Conservation (phyloP, 305 asterid species). For the Plantago coronopus region DNA sequence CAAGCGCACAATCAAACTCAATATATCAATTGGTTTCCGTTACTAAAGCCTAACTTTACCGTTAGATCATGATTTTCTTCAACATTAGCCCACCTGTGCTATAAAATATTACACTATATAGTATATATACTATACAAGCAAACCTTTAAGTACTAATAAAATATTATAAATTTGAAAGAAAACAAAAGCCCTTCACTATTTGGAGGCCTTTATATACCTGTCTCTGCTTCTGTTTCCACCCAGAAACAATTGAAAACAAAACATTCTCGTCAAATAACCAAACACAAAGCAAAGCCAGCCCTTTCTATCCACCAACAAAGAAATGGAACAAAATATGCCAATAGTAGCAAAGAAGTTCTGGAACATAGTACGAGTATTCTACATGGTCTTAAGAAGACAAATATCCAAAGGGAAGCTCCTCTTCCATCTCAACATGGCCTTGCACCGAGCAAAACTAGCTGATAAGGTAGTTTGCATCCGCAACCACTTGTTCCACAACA, state of each 20-base stretch:
- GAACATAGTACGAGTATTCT: constrained; percentile 36
- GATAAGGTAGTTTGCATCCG: constrained; percentile 41
- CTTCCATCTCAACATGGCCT: constrained; percentile 36
- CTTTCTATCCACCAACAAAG: no score
- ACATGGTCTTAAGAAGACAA: constrained; percentile 41
- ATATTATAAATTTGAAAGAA: no score
- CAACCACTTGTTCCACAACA: constrained; percentile 47
- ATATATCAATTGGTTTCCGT: no score
- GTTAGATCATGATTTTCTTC: no score
- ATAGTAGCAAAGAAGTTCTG: constrained; percentile 39
- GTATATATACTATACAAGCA: no score
- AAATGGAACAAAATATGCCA: constrained; percentile 48
- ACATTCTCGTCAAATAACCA: neutral
- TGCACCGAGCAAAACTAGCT: constrained; percentile 60
- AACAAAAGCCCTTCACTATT: neutral
- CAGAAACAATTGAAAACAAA: neutral
- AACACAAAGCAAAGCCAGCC: no score
- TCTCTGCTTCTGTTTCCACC: neutral
- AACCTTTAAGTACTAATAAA: no score
- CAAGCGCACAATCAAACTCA: no score
- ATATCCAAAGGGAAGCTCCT: constrained; percentile 40
- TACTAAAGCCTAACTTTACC: no score
- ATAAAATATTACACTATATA: no score
- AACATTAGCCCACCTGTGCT: no score
- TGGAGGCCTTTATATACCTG: constrained; percentile 6